phyloP scores from a whole-genome alignment of 176 grass and related monocot species.

The Dendrocalamus sinicus region DNA sequence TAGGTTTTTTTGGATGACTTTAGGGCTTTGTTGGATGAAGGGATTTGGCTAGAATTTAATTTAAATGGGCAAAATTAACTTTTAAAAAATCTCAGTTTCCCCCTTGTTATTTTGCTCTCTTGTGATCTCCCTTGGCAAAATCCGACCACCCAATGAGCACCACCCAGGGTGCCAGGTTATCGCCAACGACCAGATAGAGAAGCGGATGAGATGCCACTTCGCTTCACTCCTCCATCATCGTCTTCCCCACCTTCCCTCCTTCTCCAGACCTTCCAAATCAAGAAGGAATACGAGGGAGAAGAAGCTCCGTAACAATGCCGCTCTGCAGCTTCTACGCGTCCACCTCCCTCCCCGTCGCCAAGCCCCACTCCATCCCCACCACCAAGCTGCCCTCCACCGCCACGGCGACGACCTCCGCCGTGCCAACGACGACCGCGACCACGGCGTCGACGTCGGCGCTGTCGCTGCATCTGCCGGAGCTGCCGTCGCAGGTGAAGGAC shows the following conservation, averaged over 20 bases:
- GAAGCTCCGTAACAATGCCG: slow-evolving; percentile 29
- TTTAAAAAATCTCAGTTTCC: not conserved
- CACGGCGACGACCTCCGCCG: not conserved
- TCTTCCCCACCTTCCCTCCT: slow-evolving; percentile 19
- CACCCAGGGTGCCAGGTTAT: slow-evolving; percentile 41
- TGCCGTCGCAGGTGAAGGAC: slow-evolving; percentile 61
- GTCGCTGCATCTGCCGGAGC: slow-evolving; percentile 52
- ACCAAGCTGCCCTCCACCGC: slow-evolving; percentile 24
- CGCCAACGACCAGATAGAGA: slow-evolving; percentile 49
- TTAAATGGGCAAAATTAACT: not conserved
- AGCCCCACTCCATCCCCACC: slow-evolving; percentile 26
- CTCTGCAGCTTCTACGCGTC: slow-evolving; percentile 56
- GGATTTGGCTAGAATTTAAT: not conserved
- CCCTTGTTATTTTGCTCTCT: not conserved
- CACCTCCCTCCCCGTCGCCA: slow-evolving; percentile 40
- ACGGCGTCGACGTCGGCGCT: not conserved
- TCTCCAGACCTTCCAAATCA: slow-evolving; percentile 6
- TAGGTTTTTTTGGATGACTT: too few relatives aligned
- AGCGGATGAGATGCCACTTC: slow-evolving; percentile 55
- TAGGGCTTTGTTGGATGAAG: not conserved
- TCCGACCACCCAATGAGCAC: slow-evolving; percentile 49
- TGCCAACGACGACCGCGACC: not conserved
- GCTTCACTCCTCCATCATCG: not conserved
- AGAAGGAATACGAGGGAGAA: not conserved
- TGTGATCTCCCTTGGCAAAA: slow-evolving; percentile 32